Conservation (phyloP, 2,329 filamentous ascomycete genomes). For the Fusarium neocosmosporiellum region DNA sequence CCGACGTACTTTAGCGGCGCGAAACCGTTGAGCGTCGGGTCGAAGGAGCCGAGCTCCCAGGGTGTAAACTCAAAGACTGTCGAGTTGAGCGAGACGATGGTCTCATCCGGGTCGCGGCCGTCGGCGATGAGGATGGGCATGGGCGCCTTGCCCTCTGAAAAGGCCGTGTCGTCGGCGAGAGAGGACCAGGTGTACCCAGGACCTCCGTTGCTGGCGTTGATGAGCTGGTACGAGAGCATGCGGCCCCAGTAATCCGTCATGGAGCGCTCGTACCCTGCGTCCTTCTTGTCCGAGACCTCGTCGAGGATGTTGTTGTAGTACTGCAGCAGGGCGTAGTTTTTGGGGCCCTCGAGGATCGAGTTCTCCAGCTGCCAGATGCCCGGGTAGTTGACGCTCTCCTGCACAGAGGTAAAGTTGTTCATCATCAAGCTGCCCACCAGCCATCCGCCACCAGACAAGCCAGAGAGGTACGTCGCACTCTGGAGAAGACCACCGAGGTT, state of each 20-base stretch:
- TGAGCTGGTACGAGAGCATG: conserved; percentile 85
- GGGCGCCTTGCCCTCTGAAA: conserved; percentile 56
- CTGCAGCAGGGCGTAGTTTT: conserved; percentile 50
- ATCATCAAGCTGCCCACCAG: conserved; percentile 82
- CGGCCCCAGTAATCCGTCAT: conserved; percentile 93
- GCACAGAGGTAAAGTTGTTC: conserved; percentile 82
- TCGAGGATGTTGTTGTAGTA: conserved; percentile 54
- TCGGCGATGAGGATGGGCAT: conserved; percentile 64
- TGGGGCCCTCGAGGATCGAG: conserved; percentile 55
- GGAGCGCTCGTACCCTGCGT: conserved; percentile 64
- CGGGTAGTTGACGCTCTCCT: conserved; percentile 49
- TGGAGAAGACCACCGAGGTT: conserved; percentile 86
- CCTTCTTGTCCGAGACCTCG: conserved; percentile 51
- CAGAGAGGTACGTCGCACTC: conserved; percentile 81
- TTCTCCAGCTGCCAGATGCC: conserved; percentile 56
- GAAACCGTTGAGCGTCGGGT: conserved; percentile 69
- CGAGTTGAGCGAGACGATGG: conserved; percentile 63
- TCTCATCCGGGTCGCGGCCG: conserved; percentile 57
- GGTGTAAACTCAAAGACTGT: conserved; percentile 74
- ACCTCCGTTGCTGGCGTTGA: conserved; percentile 80
- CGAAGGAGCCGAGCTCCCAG: conserved; percentile 74
- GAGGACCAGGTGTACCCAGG: conserved; percentile 86
- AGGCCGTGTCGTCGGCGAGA: conserved; percentile 57
- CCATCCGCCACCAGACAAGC: conserved; percentile 87
- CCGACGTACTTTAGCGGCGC: conserved; percentile 69